Evolutionary conservation across 371 early-diverging fungal genomes (phyloP), one percentile per base, ranked within the genome.

Genomic region (Mucor irregularis): DNA sequence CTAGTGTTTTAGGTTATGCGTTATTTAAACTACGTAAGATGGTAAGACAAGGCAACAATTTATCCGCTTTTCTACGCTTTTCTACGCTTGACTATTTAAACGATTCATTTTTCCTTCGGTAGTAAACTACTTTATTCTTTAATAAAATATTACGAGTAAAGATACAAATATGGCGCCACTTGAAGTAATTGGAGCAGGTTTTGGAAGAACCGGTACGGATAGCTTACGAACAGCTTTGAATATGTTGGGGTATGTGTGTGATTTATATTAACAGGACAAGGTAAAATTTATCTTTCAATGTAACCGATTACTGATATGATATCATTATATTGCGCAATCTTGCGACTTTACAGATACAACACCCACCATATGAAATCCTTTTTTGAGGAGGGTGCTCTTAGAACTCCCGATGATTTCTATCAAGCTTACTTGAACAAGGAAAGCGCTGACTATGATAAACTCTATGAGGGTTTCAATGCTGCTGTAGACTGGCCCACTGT

Each of bases 401-500:
- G n/a, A n/a, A 37, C 44, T 6, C 19, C 44, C 11, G 52, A 64
- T n/a, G 28, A 34, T 1, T 64, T 64, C n/a, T 33, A 46, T 8
- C 30, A 55, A 26, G 64, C 64, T 4, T 55, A 40, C 30, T 6
- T 34, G 2, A 16, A 55, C 34, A 17, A 47, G 10, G 48, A 58
- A 1, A 29, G 49, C 19, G 49, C 51, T 11, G 52, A 64, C 35
- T 64, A 60, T 59, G 52, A 64, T 8, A 21, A 28, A 14, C 33
- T 56, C 3, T 68, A 51, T 26, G 33, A 56, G 25, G 51, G 47
- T 4, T 68, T 54, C 40, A 39, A 47, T 37, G 69, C 69, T 16
- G 64, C 64, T 19, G 55, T 68, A 5, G 69, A 60, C 21, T 62
- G 56, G 53, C 61, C 65, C 1, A 45, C 65, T 1, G 35, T 44